Conservation (phyloP, 345 rosid species). For the Pugionium cornutum region DNA sequence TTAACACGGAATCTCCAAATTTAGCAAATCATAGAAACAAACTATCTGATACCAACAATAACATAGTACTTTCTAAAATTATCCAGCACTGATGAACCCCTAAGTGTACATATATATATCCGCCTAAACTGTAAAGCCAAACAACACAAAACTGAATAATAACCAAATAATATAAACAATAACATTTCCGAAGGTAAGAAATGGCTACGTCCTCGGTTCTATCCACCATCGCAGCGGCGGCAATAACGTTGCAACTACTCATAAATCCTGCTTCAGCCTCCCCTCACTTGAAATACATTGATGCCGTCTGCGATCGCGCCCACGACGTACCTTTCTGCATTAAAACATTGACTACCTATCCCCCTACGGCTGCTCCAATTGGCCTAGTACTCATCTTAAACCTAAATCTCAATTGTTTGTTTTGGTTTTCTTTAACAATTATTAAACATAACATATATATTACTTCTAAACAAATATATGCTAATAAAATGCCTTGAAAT, state of each 20-base stretch:
- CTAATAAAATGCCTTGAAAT: not conserved
- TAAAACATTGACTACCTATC: conserved; percentile 29
- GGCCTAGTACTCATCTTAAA: conserved; percentile 24
- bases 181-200: conserved; percentile 16
- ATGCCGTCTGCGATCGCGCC: conserved; percentile 34
- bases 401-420: not conserved
- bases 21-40: conserved; percentile 2
- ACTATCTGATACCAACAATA: not conserved
- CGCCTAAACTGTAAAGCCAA: not conserved
- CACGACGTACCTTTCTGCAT: conserved; percentile 32
- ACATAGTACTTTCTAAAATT: conserved; percentile 25
- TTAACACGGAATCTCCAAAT: not conserved
- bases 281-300: conserved; percentile 38
- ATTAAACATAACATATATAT: not conserved
- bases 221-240: conserved; percentile 20
- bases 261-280: conserved; percentile 28
- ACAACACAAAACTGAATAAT: conserved; percentile 3
- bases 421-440: not conserved
- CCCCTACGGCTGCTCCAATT: conserved; percentile 33
- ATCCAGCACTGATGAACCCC: not conserved
- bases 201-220: conserved; percentile 28
- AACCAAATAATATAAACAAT: not conserved
- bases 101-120: conserved; percentile 1
- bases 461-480: not conserved
- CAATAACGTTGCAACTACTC: conserved; percentile 32